Conservation (phyloP, 257 asterid genomes). For the Mentha longifolia region DNA sequence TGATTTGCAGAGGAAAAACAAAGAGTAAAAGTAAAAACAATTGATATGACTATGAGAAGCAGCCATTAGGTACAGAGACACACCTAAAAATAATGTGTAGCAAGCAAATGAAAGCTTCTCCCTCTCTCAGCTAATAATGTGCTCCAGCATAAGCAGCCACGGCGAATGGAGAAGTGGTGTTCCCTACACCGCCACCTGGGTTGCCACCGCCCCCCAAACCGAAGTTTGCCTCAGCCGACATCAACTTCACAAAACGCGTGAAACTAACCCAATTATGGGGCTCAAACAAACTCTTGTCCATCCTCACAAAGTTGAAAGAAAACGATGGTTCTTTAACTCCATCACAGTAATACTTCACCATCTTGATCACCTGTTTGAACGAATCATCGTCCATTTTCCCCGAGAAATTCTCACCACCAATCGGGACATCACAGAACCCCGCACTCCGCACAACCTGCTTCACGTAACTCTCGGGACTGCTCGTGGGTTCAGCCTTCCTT, state of each 20-base stretch:
- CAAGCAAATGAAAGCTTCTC: constrained; percentile 28
- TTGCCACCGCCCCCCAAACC: constrained; percentile 19
- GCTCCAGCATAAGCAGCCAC: constrained; percentile 53
- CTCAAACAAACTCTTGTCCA: constrained; percentile 67
- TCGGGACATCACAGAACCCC: constrained; percentile 51
- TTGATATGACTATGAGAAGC: background rate
- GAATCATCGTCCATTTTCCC: constrained; percentile 58
- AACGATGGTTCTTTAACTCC: constrained; percentile 55
- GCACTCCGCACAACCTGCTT: constrained; percentile 62
- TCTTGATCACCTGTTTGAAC: constrained; percentile 61
- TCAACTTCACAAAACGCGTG: constrained; percentile 67
- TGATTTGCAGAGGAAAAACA: background rate
- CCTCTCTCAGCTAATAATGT: constrained; percentile 36
- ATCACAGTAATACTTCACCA: constrained; percentile 59
- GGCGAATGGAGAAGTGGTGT: constrained; percentile 34
- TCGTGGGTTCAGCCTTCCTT: background rate
- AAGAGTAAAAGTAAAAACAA: background rate
- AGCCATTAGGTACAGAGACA: background rate
- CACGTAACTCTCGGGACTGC: constrained; percentile 67
- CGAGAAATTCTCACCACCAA: constrained; percentile 66
- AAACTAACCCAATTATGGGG: constrained; percentile 58
- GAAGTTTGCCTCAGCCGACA: constrained; percentile 51
- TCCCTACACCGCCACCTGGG: constrained; percentile 40
- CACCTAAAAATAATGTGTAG: background rate
- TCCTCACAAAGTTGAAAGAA: constrained; percentile 74